Evolutionary conservation across 2,329 filamentous ascomycete species (phyloP), one percentile per base, ranked within the genome.

Genomic region (Microsporum ferrugineum): DNA sequence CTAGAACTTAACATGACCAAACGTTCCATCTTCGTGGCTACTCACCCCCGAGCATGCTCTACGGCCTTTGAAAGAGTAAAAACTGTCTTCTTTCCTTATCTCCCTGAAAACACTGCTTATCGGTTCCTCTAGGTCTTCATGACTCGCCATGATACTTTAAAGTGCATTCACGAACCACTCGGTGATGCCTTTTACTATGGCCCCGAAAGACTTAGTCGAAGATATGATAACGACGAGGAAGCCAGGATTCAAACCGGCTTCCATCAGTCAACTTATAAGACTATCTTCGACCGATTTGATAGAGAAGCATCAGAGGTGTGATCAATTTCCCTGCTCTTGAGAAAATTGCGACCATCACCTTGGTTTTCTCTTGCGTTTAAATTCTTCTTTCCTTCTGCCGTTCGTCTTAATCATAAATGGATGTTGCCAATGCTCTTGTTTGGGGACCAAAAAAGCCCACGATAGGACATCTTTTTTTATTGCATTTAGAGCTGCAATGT

Each of bases 161-260:
- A 87, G 69, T 95, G 89, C 72, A 81, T 94, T 68, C 94, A 97
- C 74, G 94, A 99, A 78, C 94, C 94, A 3, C 97, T 97, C 75
- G 92, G 92, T 60, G 94, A 97, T 76, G 88, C 91, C 63, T 97
- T 92, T 72, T 97, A 97, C 78, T 97, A 88, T 71, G 92, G 94
- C 59, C 91, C 92, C 5, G 94, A 99, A 77, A 83, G 89, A 67
- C 81, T 97, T 67, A 86, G 88, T 69, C 78, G 83, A 59, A 84
- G 94, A 68, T 99, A 89, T 71, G 86, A 86, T 70, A 73, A 87
- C 51, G 88, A 96, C 66, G 79, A 82, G 68, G 71, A 76, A 63
- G 71, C 71, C 36, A 74, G 76, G 56, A 57, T 73, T 39, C 72
- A 73, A 38, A 77, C 74, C 58, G 76, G 77, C 38, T 79, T 78